These are phyloP conservation scores for Pisolithus tinctorius DNA, from an alignment of 768 basidiomycete species.

Conservation along the genomic window DNA sequence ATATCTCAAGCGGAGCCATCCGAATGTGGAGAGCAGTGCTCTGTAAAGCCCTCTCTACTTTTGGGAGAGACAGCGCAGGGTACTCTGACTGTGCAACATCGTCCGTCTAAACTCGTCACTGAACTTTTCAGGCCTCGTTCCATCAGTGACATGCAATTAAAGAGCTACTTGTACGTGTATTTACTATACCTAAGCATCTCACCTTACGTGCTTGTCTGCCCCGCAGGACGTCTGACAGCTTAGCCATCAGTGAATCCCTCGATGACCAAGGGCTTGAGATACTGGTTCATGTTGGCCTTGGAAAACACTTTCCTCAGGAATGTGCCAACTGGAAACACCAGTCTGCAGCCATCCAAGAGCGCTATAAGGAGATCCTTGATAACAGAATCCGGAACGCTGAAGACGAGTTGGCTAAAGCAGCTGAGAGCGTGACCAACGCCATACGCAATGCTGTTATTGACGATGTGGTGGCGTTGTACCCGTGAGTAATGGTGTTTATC, in stretches of 20 bases:
- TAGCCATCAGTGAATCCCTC: constrained; percentile 13
- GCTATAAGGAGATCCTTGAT: neutral
- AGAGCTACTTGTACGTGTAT: constrained; percentile 8
- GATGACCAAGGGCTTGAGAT: constrained; percentile 8
- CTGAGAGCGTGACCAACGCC: constrained; percentile 6
- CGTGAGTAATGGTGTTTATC: constrained; percentile 10
- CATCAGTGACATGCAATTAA: constrained; percentile 9
- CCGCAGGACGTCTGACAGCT: constrained; percentile 7
- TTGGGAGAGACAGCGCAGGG: constrained; percentile 30
- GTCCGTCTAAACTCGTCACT: constrained; percentile 1
- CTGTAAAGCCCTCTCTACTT: constrained; percentile 21
- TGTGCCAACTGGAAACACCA: constrained; percentile 19
- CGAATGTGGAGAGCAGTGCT: constrained; percentile 4
- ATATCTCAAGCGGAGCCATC: constrained; percentile 2
- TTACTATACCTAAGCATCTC: neutral
- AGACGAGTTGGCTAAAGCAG: neutral
- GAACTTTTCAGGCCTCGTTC: neutral
- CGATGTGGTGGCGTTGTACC: constrained; percentile 15
- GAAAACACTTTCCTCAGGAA: constrained; percentile 15
- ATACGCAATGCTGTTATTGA: constrained; percentile 22
- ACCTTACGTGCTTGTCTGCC: neutral
- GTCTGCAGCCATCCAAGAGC: neutral
- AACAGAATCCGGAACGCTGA: neutral
- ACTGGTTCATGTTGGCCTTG: constrained; percentile 25
- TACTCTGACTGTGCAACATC: constrained; percentile 23